A percentile compares a stretch with the other conserved stretches of the same genome.
These are phyloP conservation scores for Gracilariopsis chorda DNA, from an alignment of 23 red algal species.

Conservation along the genomic window DNA sequence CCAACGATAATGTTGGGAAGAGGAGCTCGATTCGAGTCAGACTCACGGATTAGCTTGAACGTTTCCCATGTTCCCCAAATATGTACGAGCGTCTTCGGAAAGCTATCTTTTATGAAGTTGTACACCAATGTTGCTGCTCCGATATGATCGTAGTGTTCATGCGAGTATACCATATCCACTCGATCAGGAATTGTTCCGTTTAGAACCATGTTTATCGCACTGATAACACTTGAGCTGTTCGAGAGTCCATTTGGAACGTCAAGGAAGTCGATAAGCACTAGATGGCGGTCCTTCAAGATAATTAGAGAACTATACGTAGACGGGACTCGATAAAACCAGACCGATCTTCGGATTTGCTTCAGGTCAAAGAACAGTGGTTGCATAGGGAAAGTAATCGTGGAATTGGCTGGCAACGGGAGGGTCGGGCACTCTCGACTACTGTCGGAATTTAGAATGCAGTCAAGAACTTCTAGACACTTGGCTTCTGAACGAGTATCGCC, in stretches of 20 bases:
- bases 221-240: neutral
- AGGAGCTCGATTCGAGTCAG: neutral
- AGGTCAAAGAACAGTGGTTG: too few species aligned
- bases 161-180: slow-evolving; percentile 30
- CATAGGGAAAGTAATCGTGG: too few species aligned
- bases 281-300: neutral
- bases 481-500: too few species aligned
- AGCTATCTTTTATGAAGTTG: neutral
- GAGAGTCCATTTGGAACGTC: neutral
- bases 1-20: slow-evolving; percentile 23
- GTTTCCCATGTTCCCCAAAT: neutral
- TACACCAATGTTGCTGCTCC: neutral
- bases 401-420: too few species aligned
- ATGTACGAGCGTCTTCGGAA: neutral
- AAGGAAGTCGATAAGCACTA: slow-evolving; percentile 4
- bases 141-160: slow-evolving; percentile 54
- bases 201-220: neutral
- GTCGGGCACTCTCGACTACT: too few species aligned
- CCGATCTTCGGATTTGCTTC: too few species aligned
- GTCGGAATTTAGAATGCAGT: too few species aligned
- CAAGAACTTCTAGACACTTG: too few species aligned
- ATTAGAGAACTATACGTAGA: neutral
- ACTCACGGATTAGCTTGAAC: neutral
- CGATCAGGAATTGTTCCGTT: neutral
- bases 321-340: too few species aligned